phyloP scores from a whole-genome alignment of 192 early-diverging fungal genomes.

The Ambispora gerdemannii region DNA sequence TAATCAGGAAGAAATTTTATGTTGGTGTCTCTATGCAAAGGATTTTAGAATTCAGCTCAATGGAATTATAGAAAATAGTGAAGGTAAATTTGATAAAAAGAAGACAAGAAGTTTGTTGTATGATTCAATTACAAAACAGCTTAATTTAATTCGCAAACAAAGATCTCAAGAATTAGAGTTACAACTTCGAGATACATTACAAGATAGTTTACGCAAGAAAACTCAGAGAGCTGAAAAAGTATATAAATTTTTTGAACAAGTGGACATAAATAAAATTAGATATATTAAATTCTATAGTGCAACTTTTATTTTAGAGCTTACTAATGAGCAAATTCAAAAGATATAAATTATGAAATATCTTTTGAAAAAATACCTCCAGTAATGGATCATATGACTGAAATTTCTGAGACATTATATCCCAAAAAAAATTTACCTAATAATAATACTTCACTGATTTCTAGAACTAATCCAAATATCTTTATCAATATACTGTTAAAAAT shows the following conservation, averaged over 20 bases:
- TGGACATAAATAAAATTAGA: conserved; percentile 4
- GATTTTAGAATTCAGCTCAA: conserved; percentile 8
- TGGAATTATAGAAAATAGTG: conserved; percentile 20
- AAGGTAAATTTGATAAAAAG: conserved; percentile 3
- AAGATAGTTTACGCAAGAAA: too few relatives aligned
- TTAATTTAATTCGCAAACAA: conserved; percentile 3
- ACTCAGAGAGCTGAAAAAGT: conserved; percentile 12
- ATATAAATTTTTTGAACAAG: conserved; percentile 19
- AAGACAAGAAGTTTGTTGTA: conserved; percentile 6
- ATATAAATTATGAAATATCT: conserved; percentile 1
- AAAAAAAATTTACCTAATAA: conserved; percentile 8
- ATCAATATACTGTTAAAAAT: conserved; percentile 22
- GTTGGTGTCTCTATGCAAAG: conserved; percentile 8
- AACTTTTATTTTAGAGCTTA: conserved; percentile 21
- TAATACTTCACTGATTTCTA: too few relatives aligned
- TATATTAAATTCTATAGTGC: conserved; percentile 6
- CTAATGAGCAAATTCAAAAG: conserved; percentile 13
- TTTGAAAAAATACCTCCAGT: not conserved
- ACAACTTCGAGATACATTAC: conserved; percentile 3
- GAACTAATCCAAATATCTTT: conserved; percentile 6
- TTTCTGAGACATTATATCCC: conserved; percentile 8
- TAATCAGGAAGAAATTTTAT: too few relatives aligned
- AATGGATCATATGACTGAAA: conserved; percentile 25
- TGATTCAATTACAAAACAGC: too few relatives aligned
- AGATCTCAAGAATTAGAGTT: conserved; percentile 10